Base-by-base conservation (phyloP, 2,329 filamentous ascomycete species). In the Metarhizium humberi region DNA sequence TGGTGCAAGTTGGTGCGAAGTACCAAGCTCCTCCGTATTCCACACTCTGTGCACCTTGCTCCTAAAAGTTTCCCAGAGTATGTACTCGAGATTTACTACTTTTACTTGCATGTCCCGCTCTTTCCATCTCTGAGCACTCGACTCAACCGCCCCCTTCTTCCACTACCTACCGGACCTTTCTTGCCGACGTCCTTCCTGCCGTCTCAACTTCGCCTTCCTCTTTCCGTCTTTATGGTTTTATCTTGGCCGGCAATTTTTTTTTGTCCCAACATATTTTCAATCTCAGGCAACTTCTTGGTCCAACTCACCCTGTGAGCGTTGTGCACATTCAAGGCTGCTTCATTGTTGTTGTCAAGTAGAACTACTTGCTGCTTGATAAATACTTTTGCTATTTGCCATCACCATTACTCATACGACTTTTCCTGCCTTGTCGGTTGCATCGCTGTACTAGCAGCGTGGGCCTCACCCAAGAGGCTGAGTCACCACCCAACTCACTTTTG, bases 41-140 rank as follows among this genome's bases (percentile, higher is more conserved):
- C 18, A 18, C n/a, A 25, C 38, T 45, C 42, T 25, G 18, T 45
- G 18, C 42, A 20, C 42, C n/a, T 6, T 45, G 5, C 32, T 34
- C 32, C 32, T 11, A 2, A 7, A 11, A 18, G n/a, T 45, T 45
- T 4, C n/a, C 6, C 6, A 11, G 42, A 20, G 42, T 5, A 4
- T 7, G 13, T 14, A 14, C 45, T 48, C 18, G 38, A 45, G 4
- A 45, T 38, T 47, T 36, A 40, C 51, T 55, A 55, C 55, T 55
- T 55, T 55, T 45, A 56, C 46, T 38, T 52, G 50, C 40, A 53
- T 53, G 53, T 55, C 53, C 52, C 50, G 50, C 56, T 45, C 53
- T 45, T 55, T 42, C 53, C 53, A 55, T 40, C 20, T 57, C 46
- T 34, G 42, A 50, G 50, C 20, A 11, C 16, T 57, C 48, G 53